Evolutionary conservation across 2,329 filamentous ascomycete genomes (phyloP).

Genomic region (Scedosporium minutisporum): DNA sequence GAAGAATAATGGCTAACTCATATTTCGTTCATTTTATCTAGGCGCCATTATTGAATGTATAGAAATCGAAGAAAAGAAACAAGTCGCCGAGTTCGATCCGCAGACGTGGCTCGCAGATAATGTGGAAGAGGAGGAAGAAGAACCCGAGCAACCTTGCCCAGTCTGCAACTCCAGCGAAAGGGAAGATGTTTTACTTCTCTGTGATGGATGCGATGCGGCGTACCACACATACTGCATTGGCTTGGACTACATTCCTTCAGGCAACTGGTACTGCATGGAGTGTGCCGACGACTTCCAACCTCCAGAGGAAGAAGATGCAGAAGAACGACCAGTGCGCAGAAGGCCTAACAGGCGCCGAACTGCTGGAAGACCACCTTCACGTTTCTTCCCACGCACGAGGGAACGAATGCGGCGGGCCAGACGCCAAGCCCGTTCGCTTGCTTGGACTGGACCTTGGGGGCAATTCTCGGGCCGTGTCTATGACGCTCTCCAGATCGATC

Average conservation of each 20-base stretch:
- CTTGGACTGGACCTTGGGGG: conserved; percentile 84
- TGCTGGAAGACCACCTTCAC: conserved; percentile 4
- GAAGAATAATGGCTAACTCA: not conserved
- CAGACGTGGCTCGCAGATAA: conserved; percentile 61
- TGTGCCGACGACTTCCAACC: conserved; percentile 49
- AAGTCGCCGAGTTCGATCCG: conserved; percentile 84
- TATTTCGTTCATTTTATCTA: conserved; percentile 17
- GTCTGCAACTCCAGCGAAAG: conserved; percentile 75
- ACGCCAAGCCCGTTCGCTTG: conserved; percentile 59
- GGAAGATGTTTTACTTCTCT: conserved; percentile 77
- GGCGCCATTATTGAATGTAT: conserved; percentile 43
- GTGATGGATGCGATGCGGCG: conserved; percentile 79
- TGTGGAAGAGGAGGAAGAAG: conserved; percentile 62
- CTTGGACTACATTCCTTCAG: conserved; percentile 63
- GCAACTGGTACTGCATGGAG: conserved; percentile 84
- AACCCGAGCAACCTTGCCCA: conserved; percentile 63
- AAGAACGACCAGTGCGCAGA: conserved; percentile 21
- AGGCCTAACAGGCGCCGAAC: conserved; percentile 10
- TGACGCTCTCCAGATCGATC: conserved; percentile 63
- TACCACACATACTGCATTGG: conserved; percentile 92
- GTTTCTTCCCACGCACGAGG: conserved; percentile 44
- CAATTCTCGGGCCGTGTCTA: conserved; percentile 51
- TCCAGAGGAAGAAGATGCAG: conserved; percentile 22
- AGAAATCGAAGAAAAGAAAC: conserved; percentile 70
- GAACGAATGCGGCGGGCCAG: conserved; percentile 46